Percentiles rank a stretch among this genome's conserved stretches.
Conservation (phyloP, 345 rosid species). For the Syzygium jambos region DNA sequence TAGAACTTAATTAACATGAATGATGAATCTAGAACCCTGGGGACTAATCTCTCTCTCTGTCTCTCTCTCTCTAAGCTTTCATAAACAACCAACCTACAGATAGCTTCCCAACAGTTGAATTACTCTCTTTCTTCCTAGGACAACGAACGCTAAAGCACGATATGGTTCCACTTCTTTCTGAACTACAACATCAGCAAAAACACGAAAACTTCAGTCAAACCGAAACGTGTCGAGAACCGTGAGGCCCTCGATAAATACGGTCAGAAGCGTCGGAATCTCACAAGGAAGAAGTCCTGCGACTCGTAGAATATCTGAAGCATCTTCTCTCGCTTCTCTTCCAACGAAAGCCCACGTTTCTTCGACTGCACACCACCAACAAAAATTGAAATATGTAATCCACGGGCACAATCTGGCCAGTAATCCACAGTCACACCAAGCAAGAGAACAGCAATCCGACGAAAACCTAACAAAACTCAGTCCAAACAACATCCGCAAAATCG, state of each 20-base stretch:
- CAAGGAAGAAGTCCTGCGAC: slow-evolving; percentile 87
- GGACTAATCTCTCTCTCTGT: not conserved
- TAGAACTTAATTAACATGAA: too few relatives aligned
- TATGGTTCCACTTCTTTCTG: not conserved
- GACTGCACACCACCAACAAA: slow-evolving; percentile 39
- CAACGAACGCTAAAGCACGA: not conserved
- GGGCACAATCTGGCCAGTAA: not conserved
- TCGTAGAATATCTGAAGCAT: slow-evolving; percentile 86
- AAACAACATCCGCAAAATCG: not conserved
- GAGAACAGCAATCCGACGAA: not conserved
- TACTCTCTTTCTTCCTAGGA: not conserved
- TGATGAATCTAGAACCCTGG: not conserved
- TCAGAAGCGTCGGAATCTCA: slow-evolving; percentile 19
- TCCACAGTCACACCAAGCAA: not conserved
- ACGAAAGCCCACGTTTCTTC: slow-evolving; percentile 86
- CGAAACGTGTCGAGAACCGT: not conserved
- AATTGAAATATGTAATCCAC: not conserved
- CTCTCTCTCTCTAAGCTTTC: not conserved
- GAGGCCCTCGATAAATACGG: not conserved
- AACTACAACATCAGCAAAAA: not conserved
- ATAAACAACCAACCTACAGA: not conserved
- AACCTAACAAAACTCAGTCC: not conserved
- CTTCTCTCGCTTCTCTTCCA: slow-evolving; percentile 92
- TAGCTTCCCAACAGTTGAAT: not conserved
- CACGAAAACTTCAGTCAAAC: not conserved